phyloP scores from a whole-genome alignment of 2,329 filamentous ascomycete species.

The Calonectria fujianensis region DNA sequence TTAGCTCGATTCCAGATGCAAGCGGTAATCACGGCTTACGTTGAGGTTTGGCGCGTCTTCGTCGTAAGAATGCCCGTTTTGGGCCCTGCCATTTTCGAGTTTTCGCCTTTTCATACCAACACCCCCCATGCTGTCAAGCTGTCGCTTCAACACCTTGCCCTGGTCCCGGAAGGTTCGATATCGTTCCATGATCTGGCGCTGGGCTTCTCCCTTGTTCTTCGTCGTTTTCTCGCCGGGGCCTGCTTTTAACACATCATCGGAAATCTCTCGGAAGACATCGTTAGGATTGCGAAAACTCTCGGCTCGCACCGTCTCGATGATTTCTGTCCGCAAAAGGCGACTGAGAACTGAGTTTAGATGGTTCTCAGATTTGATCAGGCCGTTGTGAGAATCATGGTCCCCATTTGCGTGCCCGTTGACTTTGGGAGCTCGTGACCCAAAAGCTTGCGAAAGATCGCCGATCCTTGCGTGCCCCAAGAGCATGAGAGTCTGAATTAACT shows the following conservation, averaged over 20 bases:
- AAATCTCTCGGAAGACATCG: conserved; percentile 77
- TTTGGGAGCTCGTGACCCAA: conserved; percentile 64
- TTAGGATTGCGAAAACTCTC: conserved; percentile 76
- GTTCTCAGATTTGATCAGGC: conserved; percentile 65
- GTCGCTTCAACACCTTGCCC: conserved; percentile 70
- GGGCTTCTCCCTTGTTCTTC: conserved; percentile 80
- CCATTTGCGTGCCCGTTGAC: conserved; percentile 61
- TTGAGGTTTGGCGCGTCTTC: conserved; percentile 70
- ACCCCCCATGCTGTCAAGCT: conserved; percentile 66
- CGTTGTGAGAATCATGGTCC: conserved; percentile 56
- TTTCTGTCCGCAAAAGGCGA: conserved; percentile 77
- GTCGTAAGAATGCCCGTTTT: conserved; percentile 54
- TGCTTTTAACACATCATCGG: conserved; percentile 75
- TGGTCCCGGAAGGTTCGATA: conserved; percentile 73
- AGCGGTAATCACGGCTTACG: conserved; percentile 63
- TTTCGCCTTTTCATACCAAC: conserved; percentile 71
- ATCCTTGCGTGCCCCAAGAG: conserved; percentile 86
- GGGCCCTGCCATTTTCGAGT: conserved; percentile 68
- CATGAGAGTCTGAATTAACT: conserved; percentile 84
- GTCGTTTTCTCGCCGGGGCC: conserved; percentile 64
- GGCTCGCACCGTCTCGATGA: conserved; percentile 78
- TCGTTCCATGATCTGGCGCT: conserved; percentile 72
- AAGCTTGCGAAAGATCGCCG: conserved; percentile 80
- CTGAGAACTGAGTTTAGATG: conserved; percentile 71
- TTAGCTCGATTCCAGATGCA: conserved; percentile 52